Percentiles rank a stretch among this genome's conserved stretches.
Conservation (phyloP, 495 filamentous ascomycete species). For the Trichoderma erinaceum region DNA sequence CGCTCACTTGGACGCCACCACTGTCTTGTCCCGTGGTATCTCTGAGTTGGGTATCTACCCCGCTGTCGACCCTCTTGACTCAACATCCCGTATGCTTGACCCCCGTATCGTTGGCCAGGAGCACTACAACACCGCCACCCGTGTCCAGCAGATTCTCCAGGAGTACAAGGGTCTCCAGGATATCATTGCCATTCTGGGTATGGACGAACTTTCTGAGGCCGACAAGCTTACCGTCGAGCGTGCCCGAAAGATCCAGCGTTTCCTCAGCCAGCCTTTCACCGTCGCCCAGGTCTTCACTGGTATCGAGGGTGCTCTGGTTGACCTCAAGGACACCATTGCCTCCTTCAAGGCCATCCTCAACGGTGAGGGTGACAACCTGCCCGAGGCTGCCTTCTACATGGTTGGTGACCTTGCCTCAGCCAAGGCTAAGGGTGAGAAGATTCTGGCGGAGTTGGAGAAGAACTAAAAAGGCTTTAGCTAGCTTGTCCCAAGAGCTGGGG, state of each 20-base stretch:
- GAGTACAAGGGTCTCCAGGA: conserved; percentile 99
- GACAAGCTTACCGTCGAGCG: conserved; percentile 99
- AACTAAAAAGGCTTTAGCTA: conserved; percentile 52
- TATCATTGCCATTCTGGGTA: conserved; percentile 99
- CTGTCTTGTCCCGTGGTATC: conserved; percentile 99
- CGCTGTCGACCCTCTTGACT: conserved; percentile 98
- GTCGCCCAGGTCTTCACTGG: conserved; percentile 98
- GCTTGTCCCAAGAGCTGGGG: conserved; percentile 20
- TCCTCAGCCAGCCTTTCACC: conserved; percentile 98
- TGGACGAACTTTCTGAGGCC: conserved; percentile 98
- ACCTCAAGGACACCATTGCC: conserved; percentile 94
- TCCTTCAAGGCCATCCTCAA: conserved; percentile 97
- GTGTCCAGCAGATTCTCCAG: conserved; percentile 97
- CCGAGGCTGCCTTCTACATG: conserved; percentile 97
- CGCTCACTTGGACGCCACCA: conserved; percentile 99
- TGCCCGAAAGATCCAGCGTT: conserved; percentile 98
- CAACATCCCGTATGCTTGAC: conserved; percentile 99
- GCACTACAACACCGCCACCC: conserved; percentile 90
- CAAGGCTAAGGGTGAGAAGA: conserved; percentile 97
- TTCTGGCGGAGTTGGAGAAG: conserved; percentile 88
- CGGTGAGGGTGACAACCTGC: conserved; percentile 92
- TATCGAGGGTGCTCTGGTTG: conserved; percentile 96
- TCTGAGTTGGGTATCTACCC: conserved; percentile 99
- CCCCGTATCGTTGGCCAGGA: conserved; percentile 96
- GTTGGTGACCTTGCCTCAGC: conserved; percentile 93